phyloP scores from a whole-genome alignment of 208 protist species.

The Angomonas deanei region DNA sequence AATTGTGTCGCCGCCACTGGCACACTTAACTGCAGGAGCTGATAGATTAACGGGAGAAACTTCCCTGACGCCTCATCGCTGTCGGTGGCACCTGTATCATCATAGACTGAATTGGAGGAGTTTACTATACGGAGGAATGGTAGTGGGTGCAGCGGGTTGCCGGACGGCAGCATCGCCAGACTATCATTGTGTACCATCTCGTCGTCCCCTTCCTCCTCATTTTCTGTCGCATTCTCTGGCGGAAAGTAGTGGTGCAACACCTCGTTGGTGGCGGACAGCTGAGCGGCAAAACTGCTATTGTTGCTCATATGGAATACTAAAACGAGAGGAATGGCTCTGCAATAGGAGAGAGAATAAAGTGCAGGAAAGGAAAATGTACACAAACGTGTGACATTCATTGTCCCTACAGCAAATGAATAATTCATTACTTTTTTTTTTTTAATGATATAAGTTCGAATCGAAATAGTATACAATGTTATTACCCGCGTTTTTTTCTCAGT shows the following conservation, averaged over 20 bases:
- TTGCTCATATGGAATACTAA: background rate
- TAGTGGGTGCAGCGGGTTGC: background rate
- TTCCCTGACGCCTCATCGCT: conserved; percentile 9
- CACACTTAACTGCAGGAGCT: conserved; percentile 14
- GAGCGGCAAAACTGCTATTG: background rate
- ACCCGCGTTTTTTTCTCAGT: too few species aligned
- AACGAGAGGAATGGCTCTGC: background rate
- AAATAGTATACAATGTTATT: too few species aligned
- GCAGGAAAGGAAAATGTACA: background rate
- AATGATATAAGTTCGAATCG: too few species aligned
- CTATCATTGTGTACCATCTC: background rate
- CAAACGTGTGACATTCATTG: too few species aligned
- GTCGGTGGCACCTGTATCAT: conserved; percentile 6
- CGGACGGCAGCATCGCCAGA: background rate
- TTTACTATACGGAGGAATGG: too few species aligned
- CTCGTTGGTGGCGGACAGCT: background rate
- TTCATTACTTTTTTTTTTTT: too few species aligned
- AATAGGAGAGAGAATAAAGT: background rate
- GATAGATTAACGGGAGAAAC: conserved; percentile 5
- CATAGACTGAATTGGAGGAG: background rate
- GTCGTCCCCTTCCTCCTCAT: background rate
- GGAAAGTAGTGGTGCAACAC: background rate
- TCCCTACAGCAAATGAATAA: too few species aligned
- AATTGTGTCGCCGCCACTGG: conserved; percentile 22
- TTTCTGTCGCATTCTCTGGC: background rate